A percentile compares a stretch with the other conserved stretches of the same genome.
Conservation (phyloP, 352 stramenopile species). For the Pythium aristosporum region DNA sequence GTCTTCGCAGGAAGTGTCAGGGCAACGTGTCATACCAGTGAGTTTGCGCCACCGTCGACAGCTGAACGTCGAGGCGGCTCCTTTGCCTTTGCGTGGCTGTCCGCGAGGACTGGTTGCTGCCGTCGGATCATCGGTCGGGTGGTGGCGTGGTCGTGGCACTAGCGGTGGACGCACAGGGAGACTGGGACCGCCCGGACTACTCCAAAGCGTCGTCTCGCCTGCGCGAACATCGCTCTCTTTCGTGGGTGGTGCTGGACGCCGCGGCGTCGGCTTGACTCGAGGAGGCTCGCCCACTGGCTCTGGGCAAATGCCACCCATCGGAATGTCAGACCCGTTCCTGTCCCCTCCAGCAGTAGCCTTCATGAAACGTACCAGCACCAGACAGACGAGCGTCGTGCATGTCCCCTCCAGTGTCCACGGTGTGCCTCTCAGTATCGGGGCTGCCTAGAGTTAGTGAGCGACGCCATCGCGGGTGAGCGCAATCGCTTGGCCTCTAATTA, state of each 20-base stretch:
- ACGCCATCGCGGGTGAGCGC: too few relatives aligned
- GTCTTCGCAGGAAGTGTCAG: background rate
- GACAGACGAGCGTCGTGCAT: too few relatives aligned
- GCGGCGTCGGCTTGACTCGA: background rate
- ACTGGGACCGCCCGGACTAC: background rate
- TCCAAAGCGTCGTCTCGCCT: background rate
- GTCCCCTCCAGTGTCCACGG: too few relatives aligned
- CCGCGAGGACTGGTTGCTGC: background rate
- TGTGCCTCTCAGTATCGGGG: too few relatives aligned
- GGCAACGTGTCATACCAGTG: slow-evolving; percentile 24
- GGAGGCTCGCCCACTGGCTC: too few relatives aligned
- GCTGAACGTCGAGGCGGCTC: slow-evolving; percentile 30
- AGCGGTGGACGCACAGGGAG: background rate
- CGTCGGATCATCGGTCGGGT: background rate
- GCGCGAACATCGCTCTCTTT: background rate
- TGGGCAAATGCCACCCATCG: too few relatives aligned
- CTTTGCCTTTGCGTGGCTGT: slow-evolving; percentile 3
- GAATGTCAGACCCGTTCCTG: too few relatives aligned
- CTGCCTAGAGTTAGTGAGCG: too few relatives aligned
- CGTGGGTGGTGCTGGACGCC: background rate
- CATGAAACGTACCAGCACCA: too few relatives aligned
- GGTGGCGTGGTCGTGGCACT: background rate
- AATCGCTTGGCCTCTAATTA: too few relatives aligned
- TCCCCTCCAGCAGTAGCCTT: too few relatives aligned
- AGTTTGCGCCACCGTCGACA: slow-evolving; percentile 43